Conservation (phyloP, 345 rosid genomes). For the Populus pruinosa region DNA sequence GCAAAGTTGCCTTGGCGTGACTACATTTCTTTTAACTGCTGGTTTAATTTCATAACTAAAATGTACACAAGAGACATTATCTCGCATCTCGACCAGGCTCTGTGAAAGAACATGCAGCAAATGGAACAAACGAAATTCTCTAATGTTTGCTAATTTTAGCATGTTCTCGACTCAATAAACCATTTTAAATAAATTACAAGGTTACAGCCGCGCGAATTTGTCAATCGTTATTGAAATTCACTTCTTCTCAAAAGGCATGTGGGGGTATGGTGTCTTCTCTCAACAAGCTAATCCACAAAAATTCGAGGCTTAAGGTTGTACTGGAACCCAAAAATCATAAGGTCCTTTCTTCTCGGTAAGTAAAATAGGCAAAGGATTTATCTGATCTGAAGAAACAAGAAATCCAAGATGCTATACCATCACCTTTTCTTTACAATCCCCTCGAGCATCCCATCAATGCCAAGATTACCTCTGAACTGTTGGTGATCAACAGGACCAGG, state of each 20-base stretch:
- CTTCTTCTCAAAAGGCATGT: neutral
- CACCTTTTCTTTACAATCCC: constrained; percentile 63
- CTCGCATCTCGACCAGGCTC: too few relatives aligned
- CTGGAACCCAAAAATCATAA: neutral
- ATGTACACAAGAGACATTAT: too few relatives aligned
- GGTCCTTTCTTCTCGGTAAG: neutral
- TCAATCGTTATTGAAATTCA: neutral
- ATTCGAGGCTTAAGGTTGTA: neutral
- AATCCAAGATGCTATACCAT: constrained; percentile 22
- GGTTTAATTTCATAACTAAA: too few relatives aligned
- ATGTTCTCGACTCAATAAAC: too few relatives aligned
- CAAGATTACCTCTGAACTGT: constrained; percentile 46
- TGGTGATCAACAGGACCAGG: constrained; percentile 72
- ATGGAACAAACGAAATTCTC: too few relatives aligned
- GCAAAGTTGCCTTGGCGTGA: too few relatives aligned
- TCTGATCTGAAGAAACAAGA: too few relatives aligned
- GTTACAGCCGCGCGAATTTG: too few relatives aligned
- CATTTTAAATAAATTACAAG: too few relatives aligned
- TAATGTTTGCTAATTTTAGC: too few relatives aligned
- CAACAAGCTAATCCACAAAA: neutral
- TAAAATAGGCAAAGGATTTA: neutral
- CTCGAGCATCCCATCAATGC: constrained; percentile 61
- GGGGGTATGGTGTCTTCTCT: neutral
- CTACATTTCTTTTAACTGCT: too few relatives aligned
- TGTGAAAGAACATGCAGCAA: too few relatives aligned